A percentile compares a stretch with the other conserved stretches of the same genome.
phyloP scores from a whole-genome alignment of 768 basidiomycete genomes.

The Lactarius pseudohatsudake region DNA sequence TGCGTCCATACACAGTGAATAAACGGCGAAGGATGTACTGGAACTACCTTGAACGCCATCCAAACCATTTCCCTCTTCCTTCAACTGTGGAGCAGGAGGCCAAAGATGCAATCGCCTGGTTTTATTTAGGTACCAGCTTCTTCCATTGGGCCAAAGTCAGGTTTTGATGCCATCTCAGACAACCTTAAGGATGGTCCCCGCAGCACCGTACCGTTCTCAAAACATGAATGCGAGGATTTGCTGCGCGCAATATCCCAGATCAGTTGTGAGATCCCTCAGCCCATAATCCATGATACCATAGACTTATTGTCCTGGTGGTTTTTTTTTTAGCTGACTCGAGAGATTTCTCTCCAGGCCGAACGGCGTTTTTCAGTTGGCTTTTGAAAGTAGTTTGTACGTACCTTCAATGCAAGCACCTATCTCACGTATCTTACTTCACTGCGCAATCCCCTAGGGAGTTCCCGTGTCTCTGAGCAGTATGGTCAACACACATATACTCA shows the following conservation, averaged over 20 bases:
- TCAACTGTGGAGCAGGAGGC: slow-evolving; percentile 46
- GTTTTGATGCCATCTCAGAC: slow-evolving; percentile 39
- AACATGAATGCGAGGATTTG: slow-evolving; percentile 52
- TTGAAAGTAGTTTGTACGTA: slow-evolving; percentile 47
- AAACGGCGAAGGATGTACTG: slow-evolving; percentile 47
- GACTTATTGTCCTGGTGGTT: background rate
- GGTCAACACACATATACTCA: slow-evolving; percentile 41
- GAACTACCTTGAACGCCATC: slow-evolving; percentile 52
- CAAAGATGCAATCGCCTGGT: slow-evolving; percentile 51
- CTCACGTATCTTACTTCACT: background rate
- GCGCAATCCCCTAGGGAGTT: slow-evolving; percentile 37
- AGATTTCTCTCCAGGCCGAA: slow-evolving; percentile 42
- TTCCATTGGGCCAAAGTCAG: background rate
- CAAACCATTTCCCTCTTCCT: slow-evolving; percentile 45
- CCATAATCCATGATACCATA: background rate
- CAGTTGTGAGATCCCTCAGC: slow-evolving; percentile 17
- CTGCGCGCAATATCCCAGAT: slow-evolving; percentile 35
- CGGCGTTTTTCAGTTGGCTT: slow-evolving; percentile 50
- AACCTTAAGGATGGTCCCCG: slow-evolving; percentile 47
- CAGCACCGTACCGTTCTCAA: slow-evolving; percentile 54
- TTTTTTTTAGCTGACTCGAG: slow-evolving; percentile 29
- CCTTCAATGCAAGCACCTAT: background rate
- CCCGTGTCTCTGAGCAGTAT: slow-evolving; percentile 46
- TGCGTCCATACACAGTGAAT: slow-evolving; percentile 7
- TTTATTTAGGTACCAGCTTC: slow-evolving; percentile 39